These are phyloP conservation scores for Hippophae rhamnoides DNA, from an alignment of 306 rosid species.

Conservation along the genomic window DNA sequence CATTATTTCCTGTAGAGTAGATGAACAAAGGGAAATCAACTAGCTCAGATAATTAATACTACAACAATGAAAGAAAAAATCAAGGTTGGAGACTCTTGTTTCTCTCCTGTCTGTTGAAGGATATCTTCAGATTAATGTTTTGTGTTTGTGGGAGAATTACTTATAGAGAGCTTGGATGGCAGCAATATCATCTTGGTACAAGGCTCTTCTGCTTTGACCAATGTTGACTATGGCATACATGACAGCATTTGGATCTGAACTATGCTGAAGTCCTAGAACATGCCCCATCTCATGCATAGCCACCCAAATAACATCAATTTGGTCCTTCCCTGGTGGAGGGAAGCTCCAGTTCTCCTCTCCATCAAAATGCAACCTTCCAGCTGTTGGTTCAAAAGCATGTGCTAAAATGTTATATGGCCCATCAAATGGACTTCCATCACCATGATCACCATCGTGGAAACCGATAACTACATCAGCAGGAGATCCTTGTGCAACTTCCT, in stretches of 20 bases:
- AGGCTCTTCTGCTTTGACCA: neutral
- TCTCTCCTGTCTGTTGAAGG: too few species aligned
- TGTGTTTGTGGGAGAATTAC: neutral
- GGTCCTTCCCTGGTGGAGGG: neutral
- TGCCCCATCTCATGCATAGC: constrained; percentile 25
- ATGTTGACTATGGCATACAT: neutral
- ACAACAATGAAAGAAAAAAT: too few species aligned
- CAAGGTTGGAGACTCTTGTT: too few species aligned
- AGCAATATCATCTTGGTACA: neutral
- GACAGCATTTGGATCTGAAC: neutral
- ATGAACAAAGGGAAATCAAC: too few species aligned
- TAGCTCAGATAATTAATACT: too few species aligned
- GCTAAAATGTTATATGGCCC: neutral
- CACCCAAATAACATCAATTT: constrained; percentile 1
- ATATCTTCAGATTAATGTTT: too few species aligned
- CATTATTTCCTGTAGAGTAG: too few species aligned
- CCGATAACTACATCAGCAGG: neutral
- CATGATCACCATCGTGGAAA: constrained; percentile 1
- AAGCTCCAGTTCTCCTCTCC: constrained; percentile 13
- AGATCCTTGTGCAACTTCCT: neutral
- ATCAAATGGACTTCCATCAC: constrained; percentile 1
- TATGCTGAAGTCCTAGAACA: constrained; percentile 20
- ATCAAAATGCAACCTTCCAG: constrained; percentile 9
- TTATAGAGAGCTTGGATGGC: neutral
- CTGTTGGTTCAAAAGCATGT: neutral